A percentile compares a stretch with the other conserved stretches of the same genome.
Conservation (phyloP, 2,329 filamentous ascomycete species). For the Bipolaris victoriae region DNA sequence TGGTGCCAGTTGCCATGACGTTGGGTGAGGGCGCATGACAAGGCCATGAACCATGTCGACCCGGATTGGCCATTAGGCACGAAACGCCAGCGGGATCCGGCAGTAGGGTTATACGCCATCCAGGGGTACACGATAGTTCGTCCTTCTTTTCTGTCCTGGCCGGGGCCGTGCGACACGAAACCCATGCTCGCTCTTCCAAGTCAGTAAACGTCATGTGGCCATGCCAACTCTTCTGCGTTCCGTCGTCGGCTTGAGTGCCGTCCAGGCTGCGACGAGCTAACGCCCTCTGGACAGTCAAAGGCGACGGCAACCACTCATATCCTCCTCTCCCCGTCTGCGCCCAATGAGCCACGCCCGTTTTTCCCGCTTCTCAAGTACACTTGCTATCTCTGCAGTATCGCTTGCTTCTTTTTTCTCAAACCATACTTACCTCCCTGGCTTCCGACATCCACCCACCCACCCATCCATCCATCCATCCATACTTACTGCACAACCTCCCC, state of each 20-base stretch:
- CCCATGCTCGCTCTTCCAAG: slow-evolving; percentile 26
- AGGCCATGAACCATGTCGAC: slow-evolving; percentile 1
- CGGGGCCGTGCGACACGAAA: slow-evolving; percentile 37
- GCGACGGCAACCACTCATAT: slow-evolving; percentile 37
- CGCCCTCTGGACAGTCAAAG: slow-evolving; percentile 21
- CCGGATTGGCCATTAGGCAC: slow-evolving; percentile 23
- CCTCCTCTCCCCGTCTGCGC: slow-evolving; percentile 34
- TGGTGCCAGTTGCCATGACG: slow-evolving; percentile 34
- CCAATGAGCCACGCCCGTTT: slow-evolving; percentile 27
- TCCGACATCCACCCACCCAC: not conserved
- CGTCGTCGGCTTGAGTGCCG: slow-evolving; percentile 26
- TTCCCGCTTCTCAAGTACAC: slow-evolving; percentile 28
- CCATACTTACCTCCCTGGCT: not conserved
- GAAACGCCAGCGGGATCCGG: slow-evolving; percentile 33
- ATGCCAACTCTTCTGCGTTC: slow-evolving; percentile 19
- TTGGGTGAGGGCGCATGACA: slow-evolving; percentile 21
- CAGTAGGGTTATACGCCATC: slow-evolving; percentile 26
- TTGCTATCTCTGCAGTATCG: slow-evolving; percentile 14
- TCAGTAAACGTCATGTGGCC: slow-evolving; percentile 46
- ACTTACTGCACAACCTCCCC: not conserved
- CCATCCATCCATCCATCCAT: not conserved
- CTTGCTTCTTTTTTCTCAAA: slow-evolving; percentile 9
- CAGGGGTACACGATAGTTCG: slow-evolving; percentile 28
- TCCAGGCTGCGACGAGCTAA: slow-evolving; percentile 33
- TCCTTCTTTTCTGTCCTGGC: slow-evolving; percentile 21